Evolutionary conservation across 306 rosid species (phyloP).

Genomic region (Luffa aegyptiaca): DNA sequence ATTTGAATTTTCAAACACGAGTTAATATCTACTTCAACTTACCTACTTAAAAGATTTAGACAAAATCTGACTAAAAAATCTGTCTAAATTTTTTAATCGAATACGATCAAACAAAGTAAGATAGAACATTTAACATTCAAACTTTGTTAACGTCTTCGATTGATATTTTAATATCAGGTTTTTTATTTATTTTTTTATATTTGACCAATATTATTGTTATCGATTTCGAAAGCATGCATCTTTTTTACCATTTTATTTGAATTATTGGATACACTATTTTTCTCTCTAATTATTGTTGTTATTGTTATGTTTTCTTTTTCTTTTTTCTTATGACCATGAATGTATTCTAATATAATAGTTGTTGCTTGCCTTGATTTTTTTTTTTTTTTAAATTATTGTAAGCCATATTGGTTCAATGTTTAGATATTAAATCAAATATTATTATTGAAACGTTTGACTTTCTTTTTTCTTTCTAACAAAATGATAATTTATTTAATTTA

Average conservation of each 20-base stretch:
- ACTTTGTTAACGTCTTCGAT: not conserved
- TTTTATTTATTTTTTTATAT: not conserved
- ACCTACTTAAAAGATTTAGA: too few species aligned
- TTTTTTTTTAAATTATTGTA: not conserved
- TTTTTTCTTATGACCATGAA: not conserved
- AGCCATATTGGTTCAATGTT: not conserved
- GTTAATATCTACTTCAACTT: too few species aligned
- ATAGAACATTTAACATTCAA: not conserved
- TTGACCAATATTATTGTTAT: not conserved
- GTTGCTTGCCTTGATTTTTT: not conserved
- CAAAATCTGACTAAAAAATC: too few species aligned
- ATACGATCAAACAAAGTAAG: too few species aligned
- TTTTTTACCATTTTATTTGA: not conserved
- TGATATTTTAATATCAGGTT: too few species aligned
- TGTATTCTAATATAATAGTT: not conserved
- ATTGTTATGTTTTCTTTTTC: not conserved
- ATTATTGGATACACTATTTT: not conserved
- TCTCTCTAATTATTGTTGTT: not conserved
- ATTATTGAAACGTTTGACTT: not conserved
- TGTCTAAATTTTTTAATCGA: too few species aligned
- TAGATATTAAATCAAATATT: not conserved
- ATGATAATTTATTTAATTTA: not conserved
- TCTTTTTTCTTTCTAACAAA: not conserved
- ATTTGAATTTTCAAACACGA: not conserved
- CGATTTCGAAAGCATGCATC: not conserved